Evolutionary conservation across 2,329 filamentous ascomycete species (phyloP).

Genomic region (Xylaria arbuscula): DNA sequence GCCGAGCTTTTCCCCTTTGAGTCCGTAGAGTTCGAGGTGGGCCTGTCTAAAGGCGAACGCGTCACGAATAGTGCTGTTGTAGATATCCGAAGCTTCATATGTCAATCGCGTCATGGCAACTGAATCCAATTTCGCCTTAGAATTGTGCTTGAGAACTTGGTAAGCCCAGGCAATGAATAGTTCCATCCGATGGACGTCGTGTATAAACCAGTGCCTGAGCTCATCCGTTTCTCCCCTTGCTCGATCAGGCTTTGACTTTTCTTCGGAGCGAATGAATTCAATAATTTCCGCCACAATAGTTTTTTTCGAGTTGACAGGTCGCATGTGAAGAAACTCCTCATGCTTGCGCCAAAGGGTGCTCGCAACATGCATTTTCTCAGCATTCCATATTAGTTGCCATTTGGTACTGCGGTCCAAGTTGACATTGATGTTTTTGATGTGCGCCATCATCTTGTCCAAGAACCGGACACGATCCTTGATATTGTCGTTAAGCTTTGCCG

Average conservation of each 20-base stretch:
- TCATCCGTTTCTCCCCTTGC: conserved; percentile 78
- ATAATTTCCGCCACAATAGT: conserved; percentile 80
- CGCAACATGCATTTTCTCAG: conserved; percentile 88
- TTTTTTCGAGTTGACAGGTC: conserved; percentile 70
- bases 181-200: conserved; percentile 78
- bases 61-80: conserved; percentile 75
- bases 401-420: conserved; percentile 74
- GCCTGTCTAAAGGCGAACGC: conserved; percentile 77
- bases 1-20: conserved; percentile 73
- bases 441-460: conserved; percentile 77
- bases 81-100: conserved; percentile 74
- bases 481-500: conserved; percentile 83
- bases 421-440: conserved; percentile 74
- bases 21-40: conserved; percentile 77
- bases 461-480: conserved; percentile 78
- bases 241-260: conserved; percentile 74
- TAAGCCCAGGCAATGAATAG: conserved; percentile 83
- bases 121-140: conserved; percentile 69
- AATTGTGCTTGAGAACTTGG: conserved; percentile 78
- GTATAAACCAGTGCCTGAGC: conserved; percentile 87
- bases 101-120: conserved; percentile 65
- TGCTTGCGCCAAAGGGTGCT: conserved; percentile 83
- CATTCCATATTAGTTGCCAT: conserved; percentile 88
- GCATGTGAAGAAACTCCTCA: conserved; percentile 72
- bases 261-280: conserved; percentile 78